Conservation (phyloP, 1,139 yeast genomes). For the Yamadazyma diddensiae region DNA sequence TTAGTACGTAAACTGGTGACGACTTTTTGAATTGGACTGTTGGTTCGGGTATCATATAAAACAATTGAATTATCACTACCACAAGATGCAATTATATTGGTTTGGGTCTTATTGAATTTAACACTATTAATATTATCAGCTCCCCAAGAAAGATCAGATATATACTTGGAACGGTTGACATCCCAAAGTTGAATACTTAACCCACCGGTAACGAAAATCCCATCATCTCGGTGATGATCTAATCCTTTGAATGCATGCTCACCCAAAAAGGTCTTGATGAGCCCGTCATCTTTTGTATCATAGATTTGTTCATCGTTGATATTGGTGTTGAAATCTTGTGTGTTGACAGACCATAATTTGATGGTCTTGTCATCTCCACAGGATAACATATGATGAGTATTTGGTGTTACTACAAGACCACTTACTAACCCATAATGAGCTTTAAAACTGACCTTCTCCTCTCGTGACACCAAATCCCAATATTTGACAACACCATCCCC, state of each 20-base stretch:
- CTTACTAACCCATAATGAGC: constrained; percentile 92
- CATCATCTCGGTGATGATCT: constrained; percentile 79
- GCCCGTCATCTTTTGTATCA: constrained; percentile 37
- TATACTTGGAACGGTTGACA: constrained; percentile 69
- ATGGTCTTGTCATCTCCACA: constrained; percentile 92
- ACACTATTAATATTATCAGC: constrained; percentile 86
- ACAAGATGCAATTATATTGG: constrained; percentile 83
- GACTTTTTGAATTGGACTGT: constrained; percentile 87
- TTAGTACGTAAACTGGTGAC: constrained; percentile 82
- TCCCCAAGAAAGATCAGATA: constrained; percentile 87
- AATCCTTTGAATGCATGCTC: constrained; percentile 81
- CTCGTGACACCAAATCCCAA: constrained; percentile 80
- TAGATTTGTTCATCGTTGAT: constrained; percentile 36
- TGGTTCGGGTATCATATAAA: constrained; percentile 87
- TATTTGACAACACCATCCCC: constrained; percentile 95
- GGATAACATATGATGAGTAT: constrained; percentile 59
- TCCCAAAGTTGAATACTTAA: constrained; percentile 91
- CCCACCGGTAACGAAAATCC: constrained; percentile 88
- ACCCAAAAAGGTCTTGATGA: constrained; percentile 75
- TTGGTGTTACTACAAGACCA: constrained; percentile 80
- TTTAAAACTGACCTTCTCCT: constrained; percentile 71
- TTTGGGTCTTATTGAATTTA: constrained; percentile 85
- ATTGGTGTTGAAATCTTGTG: constrained; percentile 38
- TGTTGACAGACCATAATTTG: constrained; percentile 71
- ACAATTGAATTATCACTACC: constrained; percentile 93